Evolutionary conservation across 2,329 filamentous ascomycete genomes (phyloP).

Genomic region (Scedosporium minutisporum): DNA sequence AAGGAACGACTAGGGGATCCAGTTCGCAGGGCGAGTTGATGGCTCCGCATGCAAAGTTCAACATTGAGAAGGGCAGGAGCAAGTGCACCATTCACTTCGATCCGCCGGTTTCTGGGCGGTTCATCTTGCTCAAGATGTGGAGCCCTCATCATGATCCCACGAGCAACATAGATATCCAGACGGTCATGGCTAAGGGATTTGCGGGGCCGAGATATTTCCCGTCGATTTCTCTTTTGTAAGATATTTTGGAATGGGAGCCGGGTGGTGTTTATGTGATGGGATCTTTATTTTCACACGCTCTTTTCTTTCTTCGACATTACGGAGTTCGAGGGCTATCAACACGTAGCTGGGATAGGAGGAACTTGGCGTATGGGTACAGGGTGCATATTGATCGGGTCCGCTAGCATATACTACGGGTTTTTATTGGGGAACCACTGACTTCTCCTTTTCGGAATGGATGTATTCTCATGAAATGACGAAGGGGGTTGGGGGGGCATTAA

Average conservation of each 20-base stretch:
- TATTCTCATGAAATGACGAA: not conserved
- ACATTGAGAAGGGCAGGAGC: constrained; percentile 71
- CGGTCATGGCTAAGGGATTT: constrained; percentile 72
- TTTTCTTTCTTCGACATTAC: not conserved
- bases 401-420: not conserved
- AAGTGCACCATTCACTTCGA: constrained; percentile 82
- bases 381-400: not conserved
- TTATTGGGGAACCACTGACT: too few relatives aligned
- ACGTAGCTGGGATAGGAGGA: too few relatives aligned
- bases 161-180: constrained; percentile 81
- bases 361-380: not conserved
- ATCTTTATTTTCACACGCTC: not conserved
- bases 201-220: constrained; percentile 81
- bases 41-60: constrained; percentile 70
- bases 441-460: too few relatives aligned
- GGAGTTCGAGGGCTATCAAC: not conserved
- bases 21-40: constrained; percentile 52
- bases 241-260: not conserved
- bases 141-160: constrained; percentile 56
- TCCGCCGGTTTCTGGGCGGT: constrained; percentile 70
- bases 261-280: not conserved
- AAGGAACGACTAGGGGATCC: constrained; percentile 39
- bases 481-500: not conserved
- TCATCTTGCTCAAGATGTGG: constrained; percentile 86
- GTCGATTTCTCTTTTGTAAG: constrained; percentile 48